Conservation (phyloP, 2,329 filamentous ascomycete genomes). For the Phyllosticta capitalensis region DNA sequence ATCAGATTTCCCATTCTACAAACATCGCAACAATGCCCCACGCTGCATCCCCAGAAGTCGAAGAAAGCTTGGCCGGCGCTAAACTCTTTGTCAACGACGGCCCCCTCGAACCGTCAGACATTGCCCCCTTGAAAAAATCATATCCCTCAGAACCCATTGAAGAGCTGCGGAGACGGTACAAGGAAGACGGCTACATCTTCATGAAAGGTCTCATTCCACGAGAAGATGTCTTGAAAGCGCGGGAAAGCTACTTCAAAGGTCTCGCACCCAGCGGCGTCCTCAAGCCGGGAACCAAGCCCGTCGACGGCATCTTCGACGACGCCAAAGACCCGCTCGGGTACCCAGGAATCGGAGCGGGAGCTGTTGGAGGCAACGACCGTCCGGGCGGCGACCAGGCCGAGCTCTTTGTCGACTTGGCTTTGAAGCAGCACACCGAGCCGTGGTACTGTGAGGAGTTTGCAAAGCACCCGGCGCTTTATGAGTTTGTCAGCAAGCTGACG, state of each 20-base stretch:
- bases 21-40: slow-evolving; percentile 22
- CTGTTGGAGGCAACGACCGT: slow-evolving; percentile 31
- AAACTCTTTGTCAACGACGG: slow-evolving; percentile 38
- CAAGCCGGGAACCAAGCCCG: slow-evolving; percentile 41
- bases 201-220: slow-evolving; percentile 46
- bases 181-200: slow-evolving; percentile 46
- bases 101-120: slow-evolving; percentile 36
- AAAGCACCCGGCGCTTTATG: slow-evolving; percentile 40
- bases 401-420: slow-evolving; percentile 41
- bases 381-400: slow-evolving; percentile 30
- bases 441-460: slow-evolving; percentile 36
- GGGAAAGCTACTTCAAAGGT: slow-evolving; percentile 45
- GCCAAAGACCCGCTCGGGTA: slow-evolving; percentile 34
- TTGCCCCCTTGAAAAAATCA: slow-evolving; percentile 35
- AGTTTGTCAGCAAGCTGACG: slow-evolving; percentile 43
- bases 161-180: slow-evolving; percentile 38
- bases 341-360: slow-evolving; percentile 43
- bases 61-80: slow-evolving; percentile 16
- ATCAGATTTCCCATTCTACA: slow-evolving; percentile 17
- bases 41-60: slow-evolving; percentile 18
- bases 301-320: slow-evolving; percentile 46
- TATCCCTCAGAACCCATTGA: slow-evolving; percentile 36
- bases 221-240: slow-evolving; percentile 42
- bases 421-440: slow-evolving; percentile 41
- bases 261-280: slow-evolving; percentile 48